Evolutionary conservation across 371 early-diverging fungal genomes (phyloP).

Genomic region (Capillidium heterosporum): DNA sequence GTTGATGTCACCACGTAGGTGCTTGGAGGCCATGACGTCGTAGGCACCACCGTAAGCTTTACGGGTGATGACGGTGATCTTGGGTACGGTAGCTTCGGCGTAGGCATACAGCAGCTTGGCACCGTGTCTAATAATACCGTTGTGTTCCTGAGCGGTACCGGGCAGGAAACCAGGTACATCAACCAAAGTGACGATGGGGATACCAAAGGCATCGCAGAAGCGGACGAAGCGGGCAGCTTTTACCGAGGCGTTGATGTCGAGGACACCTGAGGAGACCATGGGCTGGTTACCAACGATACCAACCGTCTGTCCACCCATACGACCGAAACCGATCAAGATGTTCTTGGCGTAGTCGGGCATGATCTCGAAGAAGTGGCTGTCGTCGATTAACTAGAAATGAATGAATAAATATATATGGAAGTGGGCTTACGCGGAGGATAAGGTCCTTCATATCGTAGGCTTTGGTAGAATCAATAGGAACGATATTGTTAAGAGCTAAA

Average conservation of each 20-base stretch:
- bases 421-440: slow-evolving; percentile 37
- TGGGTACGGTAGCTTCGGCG: slow-evolving; percentile 94
- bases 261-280: slow-evolving; percentile 80
- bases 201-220: slow-evolving; percentile 92
- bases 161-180: slow-evolving; percentile 97
- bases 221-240: slow-evolving; percentile 94
- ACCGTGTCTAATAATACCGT: slow-evolving; percentile 92
- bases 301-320: slow-evolving; percentile 78
- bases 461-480: slow-evolving; percentile 73
- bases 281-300: slow-evolving; percentile 94
- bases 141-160: slow-evolving; percentile 88
- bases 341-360: slow-evolving; percentile 86
- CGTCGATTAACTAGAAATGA: slow-evolving; percentile 48
- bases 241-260: slow-evolving; percentile 88
- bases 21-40: slow-evolving; percentile 95
- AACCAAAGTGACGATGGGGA: slow-evolving; percentile 87
- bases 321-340: slow-evolving; percentile 78
- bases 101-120: slow-evolving; percentile 93
- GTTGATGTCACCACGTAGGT: slow-evolving; percentile 82
- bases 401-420: background rate
- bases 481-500: slow-evolving; percentile 63
- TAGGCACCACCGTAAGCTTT: slow-evolving; percentile 97
- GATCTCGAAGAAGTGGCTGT: slow-evolving; percentile 77
- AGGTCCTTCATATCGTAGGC: slow-evolving; percentile 95
- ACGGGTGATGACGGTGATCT: slow-evolving; percentile 86